A percentile compares a stretch with the other conserved stretches of the same genome.
Evolutionary conservation across 2,329 filamentous ascomycete genomes (phyloP).

Genomic region (Ceratocystis albifundus): DNA sequence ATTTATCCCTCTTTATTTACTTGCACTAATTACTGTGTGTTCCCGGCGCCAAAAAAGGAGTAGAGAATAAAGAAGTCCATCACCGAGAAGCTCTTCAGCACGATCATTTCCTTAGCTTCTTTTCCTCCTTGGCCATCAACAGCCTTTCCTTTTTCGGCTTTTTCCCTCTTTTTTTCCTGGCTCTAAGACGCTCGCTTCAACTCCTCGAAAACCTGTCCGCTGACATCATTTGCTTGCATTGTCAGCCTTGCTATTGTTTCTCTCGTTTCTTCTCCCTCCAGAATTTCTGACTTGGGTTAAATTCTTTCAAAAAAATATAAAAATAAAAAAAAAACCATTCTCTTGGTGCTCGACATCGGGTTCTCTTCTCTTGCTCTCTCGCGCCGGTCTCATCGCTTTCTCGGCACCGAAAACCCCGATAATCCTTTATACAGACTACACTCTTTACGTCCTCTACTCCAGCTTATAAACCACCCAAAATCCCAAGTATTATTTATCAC

Average conservation of each 20-base stretch:
- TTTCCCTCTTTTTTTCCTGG: not conserved
- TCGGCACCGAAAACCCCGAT: not conserved
- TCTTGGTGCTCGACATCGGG: not conserved
- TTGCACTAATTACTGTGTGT: constrained; percentile 4
- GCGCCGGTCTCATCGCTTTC: not conserved
- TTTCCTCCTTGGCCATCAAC: not conserved
- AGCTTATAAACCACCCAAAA: not conserved
- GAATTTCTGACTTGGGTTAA: not conserved
- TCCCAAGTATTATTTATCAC: constrained; percentile 1
- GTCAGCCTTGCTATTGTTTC: constrained; percentile 6
- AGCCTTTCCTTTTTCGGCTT: constrained; percentile 4
- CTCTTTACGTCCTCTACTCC: not conserved
- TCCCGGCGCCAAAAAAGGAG: not conserved
- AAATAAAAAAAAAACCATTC: constrained; percentile 4
- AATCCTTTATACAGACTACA: not conserved
- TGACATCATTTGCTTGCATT: constrained; percentile 8
- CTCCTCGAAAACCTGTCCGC: not conserved
- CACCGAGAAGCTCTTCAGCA: not conserved
- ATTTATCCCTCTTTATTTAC: constrained; percentile 11
- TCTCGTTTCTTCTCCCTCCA: not conserved
- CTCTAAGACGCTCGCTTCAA: not conserved
- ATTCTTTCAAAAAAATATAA: no score
- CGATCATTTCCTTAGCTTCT: not conserved
- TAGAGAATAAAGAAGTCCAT: not conserved
- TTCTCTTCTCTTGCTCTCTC: not conserved